Evolutionary conservation across 2,329 filamentous ascomycete species (phyloP).

Genomic region (Pezicula rhizophila): DNA sequence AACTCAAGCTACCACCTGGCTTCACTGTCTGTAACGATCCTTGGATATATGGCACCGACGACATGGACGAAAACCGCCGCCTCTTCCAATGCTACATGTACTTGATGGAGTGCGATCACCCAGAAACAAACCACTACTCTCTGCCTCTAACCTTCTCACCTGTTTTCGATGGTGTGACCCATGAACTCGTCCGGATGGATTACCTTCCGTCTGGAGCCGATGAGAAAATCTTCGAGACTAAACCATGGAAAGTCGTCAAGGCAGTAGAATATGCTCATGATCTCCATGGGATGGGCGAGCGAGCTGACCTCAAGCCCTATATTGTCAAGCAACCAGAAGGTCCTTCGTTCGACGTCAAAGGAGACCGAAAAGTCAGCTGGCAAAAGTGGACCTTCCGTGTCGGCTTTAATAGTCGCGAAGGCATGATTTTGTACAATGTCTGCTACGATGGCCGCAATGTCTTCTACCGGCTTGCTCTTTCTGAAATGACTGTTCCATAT

Average conservation of each 20-base stretch:
- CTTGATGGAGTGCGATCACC: conserved; percentile 11
- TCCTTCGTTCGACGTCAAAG: neutral
- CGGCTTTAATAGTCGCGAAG: conserved; percentile 55
- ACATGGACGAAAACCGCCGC: conserved; percentile 8
- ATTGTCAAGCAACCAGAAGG: too few relatives aligned
- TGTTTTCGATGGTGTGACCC: conserved; percentile 16
- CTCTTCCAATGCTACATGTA: conserved; percentile 18
- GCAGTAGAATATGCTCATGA: conserved; percentile 25
- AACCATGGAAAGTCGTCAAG: conserved; percentile 16
- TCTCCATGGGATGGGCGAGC: conserved; percentile 28
- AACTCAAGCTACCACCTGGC: conserved; percentile 13
- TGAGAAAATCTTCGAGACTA: too few relatives aligned
- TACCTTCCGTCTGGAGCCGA: conserved; percentile 15
- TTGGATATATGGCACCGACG: conserved; percentile 21
- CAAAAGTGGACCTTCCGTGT: conserved; percentile 59
- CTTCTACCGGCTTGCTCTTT: conserved; percentile 51
- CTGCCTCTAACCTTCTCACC: conserved; percentile 19
- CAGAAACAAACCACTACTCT: conserved; percentile 22
- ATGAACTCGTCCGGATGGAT: conserved; percentile 15
- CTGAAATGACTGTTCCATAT: conserved; percentile 60
- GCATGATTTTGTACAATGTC: conserved; percentile 54
- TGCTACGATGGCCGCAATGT: conserved; percentile 53
- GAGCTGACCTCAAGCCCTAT: conserved; percentile 11
- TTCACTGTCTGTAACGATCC: conserved; percentile 18
- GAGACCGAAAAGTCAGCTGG: conserved; percentile 32